Conservation (phyloP, 352 stramenopile genomes). For the Globisporangium recalcitrans region DNA sequence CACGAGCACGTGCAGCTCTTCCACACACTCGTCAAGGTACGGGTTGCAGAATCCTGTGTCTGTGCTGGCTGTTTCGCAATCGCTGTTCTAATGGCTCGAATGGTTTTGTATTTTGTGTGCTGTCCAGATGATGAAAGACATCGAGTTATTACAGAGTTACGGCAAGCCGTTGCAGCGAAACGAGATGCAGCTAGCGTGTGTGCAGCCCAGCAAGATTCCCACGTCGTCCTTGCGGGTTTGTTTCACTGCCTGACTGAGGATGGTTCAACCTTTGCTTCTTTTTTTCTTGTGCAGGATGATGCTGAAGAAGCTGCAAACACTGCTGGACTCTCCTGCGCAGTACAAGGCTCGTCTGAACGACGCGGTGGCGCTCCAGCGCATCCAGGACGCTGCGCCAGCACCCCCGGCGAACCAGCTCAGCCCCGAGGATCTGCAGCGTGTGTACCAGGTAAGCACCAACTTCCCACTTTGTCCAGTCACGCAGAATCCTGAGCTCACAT, state of each 20-base stretch:
- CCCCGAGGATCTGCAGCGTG: conserved; percentile 64
- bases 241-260: too few relatives aligned
- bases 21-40: conserved; percentile 73
- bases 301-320: conserved; percentile 78
- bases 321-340: conserved; percentile 76
- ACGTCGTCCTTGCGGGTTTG: conserved; percentile 5
- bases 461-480: not conserved
- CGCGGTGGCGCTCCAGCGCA: conserved; percentile 58
- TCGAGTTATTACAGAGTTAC: conserved; percentile 82
- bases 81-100: not conserved
- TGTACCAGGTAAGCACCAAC: conserved; percentile 51
- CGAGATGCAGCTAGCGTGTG: conserved; percentile 76
- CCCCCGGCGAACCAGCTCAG: conserved; percentile 49
- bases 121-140: conserved; percentile 79
- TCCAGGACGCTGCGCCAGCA: conserved; percentile 47
- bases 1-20: conserved; percentile 82
- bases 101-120: conserved; percentile 6
- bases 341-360: conserved; percentile 87
- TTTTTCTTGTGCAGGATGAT: conserved; percentile 38
- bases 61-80: not conserved
- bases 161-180: conserved; percentile 78
- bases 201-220: conserved; percentile 18
- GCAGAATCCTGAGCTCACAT: too few relatives aligned
- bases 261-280: too few relatives aligned
- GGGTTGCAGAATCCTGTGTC: not conserved